Base-by-base conservation (phyloP, 2,329 filamentous ascomycete genomes). In the Alternaria conjuncta region DNA sequence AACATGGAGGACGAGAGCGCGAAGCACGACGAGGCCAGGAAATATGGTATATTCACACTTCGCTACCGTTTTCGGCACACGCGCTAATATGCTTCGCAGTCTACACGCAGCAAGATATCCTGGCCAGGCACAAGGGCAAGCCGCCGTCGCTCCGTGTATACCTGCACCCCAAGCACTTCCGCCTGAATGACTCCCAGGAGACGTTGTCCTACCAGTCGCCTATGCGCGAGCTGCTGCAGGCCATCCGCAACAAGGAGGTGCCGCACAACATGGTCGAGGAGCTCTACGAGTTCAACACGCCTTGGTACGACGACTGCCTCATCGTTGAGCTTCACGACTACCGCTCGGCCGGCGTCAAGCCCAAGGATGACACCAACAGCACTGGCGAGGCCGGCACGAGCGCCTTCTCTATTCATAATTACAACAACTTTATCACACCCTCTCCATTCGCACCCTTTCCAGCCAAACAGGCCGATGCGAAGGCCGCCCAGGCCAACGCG, bases 291-390 rank as follows among this genome's bases (percentile, higher is more conserved):
- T 85, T 85, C 18, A 88, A 89, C 20, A 91, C 97, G 13, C 86
- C 86, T 10, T 98, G 97, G 77, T 99, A 98, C 78, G 94, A 98
- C 79, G 85, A 88, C 30, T 97, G 95, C 75, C 86, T 99, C 61
- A 98, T 99, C 70, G 94, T 99, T 36, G 91, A 97, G 79, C 84
- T 98, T n/a, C 88, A 97, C 73, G 93, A 98, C 77, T 92, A 97
- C 82, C 92, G 92, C 73, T 89, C 90, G 83, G 45, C 85, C 86
- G 50, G 85, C 86, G 65, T 83, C 86, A 70, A 93, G 68, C 78
- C 83, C 10, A 75, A 88, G 87, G 69, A 84, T 84, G 71, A 79
- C 59, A 74, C 77, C 46, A 76, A 65, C 66, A 80, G 61, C 71
- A 84, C 88, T 1, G 83, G 86, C 20, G 87, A 87, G 36, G 89